Percentiles rank a stretch among this genome's conserved stretches.
Conservation (phyloP, 371 early-diverging fungal species). For the Lichtheimia corymbifera region DNA sequence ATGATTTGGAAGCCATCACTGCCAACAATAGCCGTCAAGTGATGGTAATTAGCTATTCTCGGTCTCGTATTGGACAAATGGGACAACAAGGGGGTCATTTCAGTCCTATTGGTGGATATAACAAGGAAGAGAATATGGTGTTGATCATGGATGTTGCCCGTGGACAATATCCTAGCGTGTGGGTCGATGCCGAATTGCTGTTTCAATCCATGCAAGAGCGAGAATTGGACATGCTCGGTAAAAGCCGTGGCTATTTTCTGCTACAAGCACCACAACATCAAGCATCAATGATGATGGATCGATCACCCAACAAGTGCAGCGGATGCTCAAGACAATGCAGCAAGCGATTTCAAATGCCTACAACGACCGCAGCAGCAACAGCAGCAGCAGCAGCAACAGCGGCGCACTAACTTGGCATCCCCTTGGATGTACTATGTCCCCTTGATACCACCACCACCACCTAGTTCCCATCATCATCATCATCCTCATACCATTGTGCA, state of each 20-base stretch:
- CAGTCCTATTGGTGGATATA: conserved; percentile 71
- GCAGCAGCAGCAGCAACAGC: too few relatives aligned
- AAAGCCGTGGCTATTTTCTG: conserved; percentile 83
- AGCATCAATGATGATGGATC: too few relatives aligned
- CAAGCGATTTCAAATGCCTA: too few relatives aligned
- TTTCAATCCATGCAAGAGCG: conserved; percentile 73
- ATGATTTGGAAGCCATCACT: conserved; percentile 67
- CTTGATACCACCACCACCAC: too few relatives aligned
- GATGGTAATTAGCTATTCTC: conserved; percentile 84
- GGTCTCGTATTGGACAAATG: conserved; percentile 74
- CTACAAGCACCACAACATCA: conserved; percentile 28
- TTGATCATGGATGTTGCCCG: conserved; percentile 81
- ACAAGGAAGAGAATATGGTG: conserved; percentile 61
- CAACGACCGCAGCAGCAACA: too few relatives aligned
- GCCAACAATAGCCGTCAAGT: conserved; percentile 54
- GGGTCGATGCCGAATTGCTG: conserved; percentile 64
- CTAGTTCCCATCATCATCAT: too few relatives aligned
- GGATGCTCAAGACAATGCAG: too few relatives aligned
- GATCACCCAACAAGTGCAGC: too few relatives aligned
- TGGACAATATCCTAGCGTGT: conserved; percentile 81
- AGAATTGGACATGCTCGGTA: conserved; percentile 63
- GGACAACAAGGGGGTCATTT: conserved; percentile 56
- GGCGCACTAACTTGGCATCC: too few relatives aligned
- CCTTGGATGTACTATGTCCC: too few relatives aligned
- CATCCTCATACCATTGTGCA: too few relatives aligned